Evolutionary conservation across 805 yeast genomes (phyloP).

Genomic region (Torulaspora indica): DNA sequence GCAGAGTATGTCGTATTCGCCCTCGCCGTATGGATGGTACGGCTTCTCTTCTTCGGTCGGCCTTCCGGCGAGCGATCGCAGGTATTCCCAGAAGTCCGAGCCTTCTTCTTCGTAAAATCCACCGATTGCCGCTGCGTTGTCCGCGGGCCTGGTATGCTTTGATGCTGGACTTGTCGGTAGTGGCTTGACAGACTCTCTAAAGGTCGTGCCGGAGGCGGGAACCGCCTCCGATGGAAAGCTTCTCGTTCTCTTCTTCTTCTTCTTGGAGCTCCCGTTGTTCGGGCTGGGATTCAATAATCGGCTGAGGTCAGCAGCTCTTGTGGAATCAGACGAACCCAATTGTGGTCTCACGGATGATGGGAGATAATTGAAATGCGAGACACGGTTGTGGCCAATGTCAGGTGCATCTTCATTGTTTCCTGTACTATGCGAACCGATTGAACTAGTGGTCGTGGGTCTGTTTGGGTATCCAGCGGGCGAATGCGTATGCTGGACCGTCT

Average conservation of each 20-base stretch:
- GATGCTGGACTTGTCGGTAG: slow-evolving; percentile 8
- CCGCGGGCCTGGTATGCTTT: slow-evolving; percentile 6
- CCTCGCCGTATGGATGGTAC: slow-evolving; percentile 9
- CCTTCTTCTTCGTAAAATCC: slow-evolving; percentile 47
- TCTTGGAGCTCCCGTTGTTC: slow-evolving; percentile 1
- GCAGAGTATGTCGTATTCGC: slow-evolving; percentile 18
- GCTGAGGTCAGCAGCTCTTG: slow-evolving; percentile 43
- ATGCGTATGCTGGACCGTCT: slow-evolving; percentile 2
- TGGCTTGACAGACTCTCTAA: slow-evolving; percentile 6
- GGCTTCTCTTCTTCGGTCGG: slow-evolving; percentile 13
- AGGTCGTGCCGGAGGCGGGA: slow-evolving; percentile 5
- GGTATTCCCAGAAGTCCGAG: slow-evolving; percentile 65
- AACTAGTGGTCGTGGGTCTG: slow-evolving; percentile 16
- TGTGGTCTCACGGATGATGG: slow-evolving; percentile 74
- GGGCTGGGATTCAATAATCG: slow-evolving; percentile 41
- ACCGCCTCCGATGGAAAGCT: slow-evolving; percentile 10
- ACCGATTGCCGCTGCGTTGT: slow-evolving; percentile 10
- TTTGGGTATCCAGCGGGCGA: slow-evolving; percentile 9
- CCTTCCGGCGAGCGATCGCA: slow-evolving; percentile 50
- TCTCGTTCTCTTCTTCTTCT: slow-evolving; percentile 14
- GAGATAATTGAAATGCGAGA: slow-evolving; percentile 67
- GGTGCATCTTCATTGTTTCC: slow-evolving; percentile 26
- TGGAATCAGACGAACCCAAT: slow-evolving; percentile 53
- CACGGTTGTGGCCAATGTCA: slow-evolving; percentile 54
- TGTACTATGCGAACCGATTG: slow-evolving; percentile 22